phyloP scores from a whole-genome alignment of 306 rosid genomes.

The Pyrus pyrifolia region DNA sequence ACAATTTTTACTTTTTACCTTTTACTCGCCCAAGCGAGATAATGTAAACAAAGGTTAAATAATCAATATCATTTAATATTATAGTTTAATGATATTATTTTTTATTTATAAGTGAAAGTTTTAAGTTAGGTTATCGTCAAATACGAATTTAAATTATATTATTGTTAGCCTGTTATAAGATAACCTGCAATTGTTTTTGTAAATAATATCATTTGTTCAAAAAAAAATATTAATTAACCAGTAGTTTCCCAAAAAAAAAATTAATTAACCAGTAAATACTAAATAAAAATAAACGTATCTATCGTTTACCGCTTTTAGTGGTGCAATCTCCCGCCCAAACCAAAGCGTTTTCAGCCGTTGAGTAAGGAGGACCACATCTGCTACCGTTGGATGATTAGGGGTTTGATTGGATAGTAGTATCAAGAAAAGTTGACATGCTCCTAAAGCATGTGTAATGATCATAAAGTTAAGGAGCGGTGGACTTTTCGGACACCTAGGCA shows the following conservation, averaged over 20 bases:
- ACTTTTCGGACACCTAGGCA: conserved; percentile 25
- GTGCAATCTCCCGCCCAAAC: conserved; percentile 49
- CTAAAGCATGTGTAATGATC: conserved; percentile 41
- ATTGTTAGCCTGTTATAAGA: rapidly evolving
- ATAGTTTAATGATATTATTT: rapidly evolving
- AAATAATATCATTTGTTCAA: too few relatives aligned
- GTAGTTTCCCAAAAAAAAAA: neutral
- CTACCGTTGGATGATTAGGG: conserved; percentile 22
- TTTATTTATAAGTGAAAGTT: too few relatives aligned
- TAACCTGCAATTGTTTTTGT: rapidly evolving
- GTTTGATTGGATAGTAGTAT: conserved; percentile 18
- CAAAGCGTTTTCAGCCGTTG: conserved; percentile 25
- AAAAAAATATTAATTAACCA: too few relatives aligned
- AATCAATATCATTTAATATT: neutral
- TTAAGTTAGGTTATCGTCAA: rapidly evolving
- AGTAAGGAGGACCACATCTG: neutral
- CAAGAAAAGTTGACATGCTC: conserved; percentile 28
- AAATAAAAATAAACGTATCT: neutral
- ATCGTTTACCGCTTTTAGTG: neutral
- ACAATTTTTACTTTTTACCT: neutral
- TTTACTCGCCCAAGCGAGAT: neutral
- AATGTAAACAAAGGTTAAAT: neutral
- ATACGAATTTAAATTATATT: rapidly evolving
- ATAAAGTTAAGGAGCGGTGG: conserved; percentile 30
- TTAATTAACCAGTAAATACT: neutral